phyloP scores from a whole-genome alignment of 2,329 filamentous ascomycete genomes.

The Trichophyton schoenleinii region DNA sequence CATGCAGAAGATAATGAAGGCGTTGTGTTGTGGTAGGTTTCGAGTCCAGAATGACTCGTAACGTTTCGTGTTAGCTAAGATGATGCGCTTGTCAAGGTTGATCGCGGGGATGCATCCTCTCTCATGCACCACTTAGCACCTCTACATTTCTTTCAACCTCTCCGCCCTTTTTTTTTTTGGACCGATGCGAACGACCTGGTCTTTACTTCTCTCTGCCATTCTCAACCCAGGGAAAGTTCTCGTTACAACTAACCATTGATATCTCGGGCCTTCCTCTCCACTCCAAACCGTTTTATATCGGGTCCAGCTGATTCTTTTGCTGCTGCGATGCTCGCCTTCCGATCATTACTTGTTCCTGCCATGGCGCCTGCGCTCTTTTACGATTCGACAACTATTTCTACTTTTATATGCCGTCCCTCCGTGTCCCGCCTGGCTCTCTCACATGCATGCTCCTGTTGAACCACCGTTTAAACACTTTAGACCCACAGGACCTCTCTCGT shows the following conservation, averaged over 20 bases:
- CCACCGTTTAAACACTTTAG: not conserved
- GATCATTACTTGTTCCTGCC: not conserved
- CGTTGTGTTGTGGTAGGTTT: slow-evolving; percentile 68
- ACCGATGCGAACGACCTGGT: not conserved
- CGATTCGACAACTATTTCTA: not conserved
- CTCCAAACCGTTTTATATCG: not conserved
- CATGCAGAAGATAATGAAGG: slow-evolving; percentile 86
- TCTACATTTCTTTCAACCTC: not conserved
- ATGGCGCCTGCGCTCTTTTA: not conserved
- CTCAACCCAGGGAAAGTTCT: not conserved
- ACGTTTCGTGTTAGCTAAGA: slow-evolving; percentile 4
- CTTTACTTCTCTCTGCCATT: not conserved
- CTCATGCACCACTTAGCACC: not conserved
- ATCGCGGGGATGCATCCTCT: not conserved
- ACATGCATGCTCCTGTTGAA: not conserved
- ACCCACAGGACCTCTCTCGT: not conserved
- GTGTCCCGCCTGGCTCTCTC: not conserved
- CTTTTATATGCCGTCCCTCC: not conserved
- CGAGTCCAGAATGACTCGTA: slow-evolving; percentile 5
- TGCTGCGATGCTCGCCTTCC: not conserved
- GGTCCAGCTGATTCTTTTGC: not conserved
- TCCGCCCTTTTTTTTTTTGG: not conserved
- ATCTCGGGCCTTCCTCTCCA: not conserved
- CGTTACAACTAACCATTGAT: not conserved
- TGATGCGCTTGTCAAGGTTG: slow-evolving; percentile 6